A percentile compares a stretch with the other conserved stretches of the same genome.
These are phyloP conservation scores for Pseudozyma tsukubaensis DNA, from an alignment of 1,284 basidiomycete genomes.

Conservation along the genomic window DNA sequence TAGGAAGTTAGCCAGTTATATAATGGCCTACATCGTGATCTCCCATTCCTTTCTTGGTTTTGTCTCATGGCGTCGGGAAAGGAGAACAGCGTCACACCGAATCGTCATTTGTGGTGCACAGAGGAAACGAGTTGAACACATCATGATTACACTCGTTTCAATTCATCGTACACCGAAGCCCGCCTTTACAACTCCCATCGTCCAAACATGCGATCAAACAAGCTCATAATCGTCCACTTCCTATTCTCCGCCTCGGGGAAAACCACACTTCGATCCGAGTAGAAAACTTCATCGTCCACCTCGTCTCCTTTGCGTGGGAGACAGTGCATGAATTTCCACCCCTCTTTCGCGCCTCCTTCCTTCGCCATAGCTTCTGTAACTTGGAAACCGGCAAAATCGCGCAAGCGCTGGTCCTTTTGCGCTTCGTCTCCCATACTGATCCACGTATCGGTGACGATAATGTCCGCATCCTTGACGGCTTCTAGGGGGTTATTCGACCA, in stretches of 20 bases:
- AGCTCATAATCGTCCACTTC: conserved; percentile 69
- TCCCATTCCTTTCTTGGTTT: too few species aligned
- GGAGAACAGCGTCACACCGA: too few species aligned
- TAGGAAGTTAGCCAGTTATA: too few species aligned
- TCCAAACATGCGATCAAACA: conserved; percentile 65
- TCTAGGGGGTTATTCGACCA: conserved; percentile 84
- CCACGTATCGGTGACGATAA: conserved; percentile 80
- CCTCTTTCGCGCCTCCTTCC: conserved; percentile 80
- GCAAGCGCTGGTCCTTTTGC: conserved; percentile 86
- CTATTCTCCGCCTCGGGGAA: conserved; percentile 69
- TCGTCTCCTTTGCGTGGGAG: conserved; percentile 91
- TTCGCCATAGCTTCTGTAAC: conserved; percentile 78
- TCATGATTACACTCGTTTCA: too few species aligned
- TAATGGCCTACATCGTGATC: too few species aligned
- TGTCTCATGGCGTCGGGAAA: too few species aligned
- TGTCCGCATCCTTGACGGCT: conserved; percentile 88
- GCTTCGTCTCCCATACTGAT: conserved; percentile 99
- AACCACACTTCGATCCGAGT: conserved; percentile 63
- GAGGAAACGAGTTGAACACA: too few species aligned
- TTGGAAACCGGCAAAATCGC: conserved; percentile 92
- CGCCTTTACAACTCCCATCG: conserved; percentile 48
- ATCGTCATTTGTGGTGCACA: too few species aligned
- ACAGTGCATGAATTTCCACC: conserved; percentile 98
- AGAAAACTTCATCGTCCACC: conserved; percentile 71
- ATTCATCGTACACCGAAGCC: too few species aligned